phyloP scores from a whole-genome alignment of 2,329 filamentous ascomycete genomes.

The Exophiala mesophila region DNA sequence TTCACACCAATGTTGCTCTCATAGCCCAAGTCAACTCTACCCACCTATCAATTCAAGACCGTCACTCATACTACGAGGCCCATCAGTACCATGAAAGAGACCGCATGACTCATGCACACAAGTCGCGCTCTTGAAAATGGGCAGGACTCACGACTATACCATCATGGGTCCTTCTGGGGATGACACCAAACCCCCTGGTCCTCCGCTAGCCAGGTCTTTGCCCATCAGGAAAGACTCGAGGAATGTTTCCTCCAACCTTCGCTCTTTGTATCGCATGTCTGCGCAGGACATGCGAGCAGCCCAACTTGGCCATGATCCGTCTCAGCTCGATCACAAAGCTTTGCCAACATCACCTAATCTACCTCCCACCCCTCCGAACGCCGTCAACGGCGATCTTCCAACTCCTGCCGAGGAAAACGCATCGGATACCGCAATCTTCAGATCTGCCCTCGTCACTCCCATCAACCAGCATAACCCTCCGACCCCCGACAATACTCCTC shows the following conservation, averaged over 20 bases:
- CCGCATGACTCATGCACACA: not conserved
- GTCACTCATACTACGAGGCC: too few species aligned
- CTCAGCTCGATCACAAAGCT: slow-evolving; percentile 8
- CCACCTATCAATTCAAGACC: too few species aligned
- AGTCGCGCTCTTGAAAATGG: not conserved
- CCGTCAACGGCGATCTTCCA: slow-evolving; percentile 11
- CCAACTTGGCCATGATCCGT: slow-evolving; percentile 4
- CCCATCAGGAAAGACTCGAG: slow-evolving; percentile 19
- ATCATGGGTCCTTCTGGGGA: slow-evolving; percentile 19
- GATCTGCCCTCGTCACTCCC: slow-evolving; percentile 22
- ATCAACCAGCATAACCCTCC: slow-evolving; percentile 39
- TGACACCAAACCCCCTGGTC: slow-evolving; percentile 6
- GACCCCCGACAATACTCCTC: slow-evolving; percentile 71
- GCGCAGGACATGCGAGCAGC: slow-evolving; percentile 3
- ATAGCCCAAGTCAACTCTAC: too few species aligned
- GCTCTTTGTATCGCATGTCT: slow-evolving; percentile 23
- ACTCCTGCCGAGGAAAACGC: slow-evolving; percentile 6
- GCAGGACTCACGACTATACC: slow-evolving; percentile 13
- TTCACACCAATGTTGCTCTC: too few species aligned
- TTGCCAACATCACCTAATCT: slow-evolving; percentile 22
- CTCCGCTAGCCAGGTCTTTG: slow-evolving; percentile 10
- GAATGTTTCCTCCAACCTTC: slow-evolving; percentile 17
- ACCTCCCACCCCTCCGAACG: slow-evolving; percentile 25
- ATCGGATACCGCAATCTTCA: slow-evolving; percentile 25
- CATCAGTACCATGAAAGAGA: not conserved